Evolutionary conservation across 2,329 filamentous ascomycete genomes (phyloP).

Genomic region (Incumbomyces delicatus): DNA sequence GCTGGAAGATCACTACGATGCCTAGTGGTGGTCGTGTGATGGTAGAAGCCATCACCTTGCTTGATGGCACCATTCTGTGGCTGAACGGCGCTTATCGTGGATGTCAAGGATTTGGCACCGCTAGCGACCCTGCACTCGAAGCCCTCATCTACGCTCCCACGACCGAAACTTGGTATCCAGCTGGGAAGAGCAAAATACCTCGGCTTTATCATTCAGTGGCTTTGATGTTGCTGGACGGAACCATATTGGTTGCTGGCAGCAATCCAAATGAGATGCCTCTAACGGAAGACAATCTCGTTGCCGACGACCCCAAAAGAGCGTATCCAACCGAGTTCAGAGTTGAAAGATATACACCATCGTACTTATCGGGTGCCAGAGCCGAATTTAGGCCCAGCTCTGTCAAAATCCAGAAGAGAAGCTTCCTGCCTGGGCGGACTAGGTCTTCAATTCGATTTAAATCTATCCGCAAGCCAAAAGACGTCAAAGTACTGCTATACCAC

Average conservation of each 20-base stretch:
- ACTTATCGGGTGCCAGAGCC: constrained; percentile 44
- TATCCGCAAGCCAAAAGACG: constrained; percentile 30
- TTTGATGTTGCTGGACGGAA: constrained; percentile 50
- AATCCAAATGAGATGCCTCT: constrained; percentile 52
- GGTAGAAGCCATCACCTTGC: constrained; percentile 50
- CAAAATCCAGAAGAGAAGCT: constrained; percentile 33
- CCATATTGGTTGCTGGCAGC: constrained; percentile 49
- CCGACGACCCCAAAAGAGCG: constrained; percentile 31
- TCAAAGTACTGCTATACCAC: constrained; percentile 47
- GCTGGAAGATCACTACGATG: constrained; percentile 51
- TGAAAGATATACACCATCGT: constrained; percentile 53
- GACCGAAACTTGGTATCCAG: constrained; percentile 41
- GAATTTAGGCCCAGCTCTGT: constrained; percentile 41
- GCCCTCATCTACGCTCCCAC: constrained; percentile 50
- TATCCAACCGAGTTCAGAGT: constrained; percentile 53
- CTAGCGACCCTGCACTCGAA: constrained; percentile 43
- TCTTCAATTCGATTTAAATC: constrained; percentile 40
- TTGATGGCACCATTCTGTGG: constrained; percentile 51
- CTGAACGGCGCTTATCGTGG: constrained; percentile 50
- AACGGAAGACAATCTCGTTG: constrained; percentile 30
- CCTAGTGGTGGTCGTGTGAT: constrained; percentile 46
- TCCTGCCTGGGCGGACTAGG: constrained; percentile 35
- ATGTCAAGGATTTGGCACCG: constrained; percentile 52
- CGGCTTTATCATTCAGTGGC: constrained; percentile 54
- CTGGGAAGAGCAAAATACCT: constrained; percentile 34